Evolutionary conservation across 495 filamentous ascomycete genomes (phyloP).

Genomic region (Opeltia flavorubescens): DNA sequence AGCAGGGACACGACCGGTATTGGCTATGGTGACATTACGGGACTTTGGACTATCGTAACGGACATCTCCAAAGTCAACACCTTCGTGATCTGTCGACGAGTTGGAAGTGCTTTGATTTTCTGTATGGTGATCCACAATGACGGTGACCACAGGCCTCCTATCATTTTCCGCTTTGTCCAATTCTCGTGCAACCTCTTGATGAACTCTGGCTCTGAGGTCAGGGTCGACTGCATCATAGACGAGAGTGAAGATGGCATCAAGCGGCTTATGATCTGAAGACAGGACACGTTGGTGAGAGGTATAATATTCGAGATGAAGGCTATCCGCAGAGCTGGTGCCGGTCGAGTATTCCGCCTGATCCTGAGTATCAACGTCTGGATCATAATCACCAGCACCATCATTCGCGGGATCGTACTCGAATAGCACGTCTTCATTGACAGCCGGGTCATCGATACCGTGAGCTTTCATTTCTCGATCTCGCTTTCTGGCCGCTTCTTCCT

Average conservation of each 20-base stretch:
- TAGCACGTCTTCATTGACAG: conserved; percentile 56
- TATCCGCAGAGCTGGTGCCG: conserved; percentile 44
- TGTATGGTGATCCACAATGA: conserved; percentile 56
- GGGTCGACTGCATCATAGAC: conserved; percentile 75
- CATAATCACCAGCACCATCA: conserved; percentile 40
- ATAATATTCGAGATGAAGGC: conserved; percentile 60
- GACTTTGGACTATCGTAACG: conserved; percentile 48
- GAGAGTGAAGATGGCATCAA: conserved; percentile 65
- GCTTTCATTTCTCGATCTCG: conserved; percentile 76
- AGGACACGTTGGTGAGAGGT: conserved; percentile 74
- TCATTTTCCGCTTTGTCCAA: conserved; percentile 91
- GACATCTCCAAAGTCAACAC: conserved; percentile 64
- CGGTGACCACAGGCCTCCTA: conserved; percentile 64
- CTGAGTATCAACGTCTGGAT: conserved; percentile 34
- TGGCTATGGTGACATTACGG: conserved; percentile 68
- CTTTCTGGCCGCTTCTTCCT: conserved; percentile 51
- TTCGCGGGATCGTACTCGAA: conserved; percentile 79
- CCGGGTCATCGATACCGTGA: conserved; percentile 57
- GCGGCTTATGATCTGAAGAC: conserved; percentile 92
- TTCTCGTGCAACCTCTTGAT: conserved; percentile 76
- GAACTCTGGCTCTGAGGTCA: conserved; percentile 64
- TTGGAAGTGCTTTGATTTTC: conserved; percentile 15
- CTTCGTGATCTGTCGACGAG: conserved; percentile 21
- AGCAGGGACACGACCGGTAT: conserved; percentile 69
- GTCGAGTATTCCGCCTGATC: conserved; percentile 34